Evolutionary conservation across 257 asterid genomes (phyloP), one percentile per base, ranked within the genome.

Genomic region (Craterostigma plantagineum): DNA sequence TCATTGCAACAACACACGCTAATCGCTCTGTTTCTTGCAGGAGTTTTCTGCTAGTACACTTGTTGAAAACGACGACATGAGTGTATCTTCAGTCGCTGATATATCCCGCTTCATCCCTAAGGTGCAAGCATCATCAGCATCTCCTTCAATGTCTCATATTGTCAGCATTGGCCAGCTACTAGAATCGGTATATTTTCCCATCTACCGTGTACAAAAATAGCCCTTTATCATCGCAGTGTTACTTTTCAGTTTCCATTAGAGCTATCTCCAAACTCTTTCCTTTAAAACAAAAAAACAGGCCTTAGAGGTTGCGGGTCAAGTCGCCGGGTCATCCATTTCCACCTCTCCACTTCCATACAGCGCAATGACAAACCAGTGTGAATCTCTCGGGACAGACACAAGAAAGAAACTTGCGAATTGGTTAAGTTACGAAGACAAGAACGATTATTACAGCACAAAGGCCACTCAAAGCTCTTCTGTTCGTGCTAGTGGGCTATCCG

Each of bases 221-320:
- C 14, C 40, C 40, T 8, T 3, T 10, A 2, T 1, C 11, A 1
- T 9, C 11, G 40, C 37, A 34, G 37, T 34, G 37, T 34, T n/a
- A n/a, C n/a, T n/a, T n/a, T n/a, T n/a, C n/a, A n/a, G n/a, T n/a
- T n/a, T n/a, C n/a, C n/a, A n/a, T n/a, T n/a, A n/a, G n/a, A n/a
- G n/a, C n/a, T 23, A 23, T 23, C 30, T 23, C 6, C 30, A 23
- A 23, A 23, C 30, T 23, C 30, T 23, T 23, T 23, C 12, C 3
- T 8, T 3, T 36, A 9, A 9, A 9, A n/a, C n/a, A n/a, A n/a
- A n/a, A 10, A 36, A 58, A 61, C 73, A 90, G 95, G 99, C 99
- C 15, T 86, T 83, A 9, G 92, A 83, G 66, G 99, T 90, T 50
- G 99, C 99, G 34, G 90, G 99, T 39, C 95, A 90, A 61, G 99